Evolutionary conservation across 495 filamentous ascomycete species (phyloP).

Genomic region (Neurospora pannonica): DNA sequence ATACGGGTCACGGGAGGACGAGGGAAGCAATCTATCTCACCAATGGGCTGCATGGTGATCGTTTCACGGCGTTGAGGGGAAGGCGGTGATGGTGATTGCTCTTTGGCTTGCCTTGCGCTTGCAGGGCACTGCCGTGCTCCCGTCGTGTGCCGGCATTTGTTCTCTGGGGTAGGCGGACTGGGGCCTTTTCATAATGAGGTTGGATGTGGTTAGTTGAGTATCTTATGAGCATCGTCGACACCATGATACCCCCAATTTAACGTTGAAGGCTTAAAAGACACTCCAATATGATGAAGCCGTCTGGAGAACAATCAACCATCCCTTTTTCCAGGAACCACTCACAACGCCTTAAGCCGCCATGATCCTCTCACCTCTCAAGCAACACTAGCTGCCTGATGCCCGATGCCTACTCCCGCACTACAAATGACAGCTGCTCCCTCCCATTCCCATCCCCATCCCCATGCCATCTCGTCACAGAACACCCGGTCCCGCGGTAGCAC

Average conservation of each 20-base stretch:
- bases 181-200: not conserved
- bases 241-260: accelerated
- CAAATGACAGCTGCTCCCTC: not conserved
- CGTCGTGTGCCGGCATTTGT: not conserved
- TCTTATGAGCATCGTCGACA: not conserved
- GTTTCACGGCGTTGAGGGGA: not conserved
- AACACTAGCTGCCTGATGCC: not conserved
- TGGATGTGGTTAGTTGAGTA: not conserved
- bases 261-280: not conserved
- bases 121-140: not conserved
- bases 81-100: not conserved
- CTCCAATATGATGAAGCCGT: not conserved
- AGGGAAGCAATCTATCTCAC: not conserved
- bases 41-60: not conserved
- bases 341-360: not conserved
- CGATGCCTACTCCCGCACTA: not conserved
- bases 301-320: not conserved
- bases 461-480: not conserved
- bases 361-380: not conserved
- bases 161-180: not conserved
- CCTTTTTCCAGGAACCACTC: not conserved
- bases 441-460: not conserved
- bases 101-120: not conserved
- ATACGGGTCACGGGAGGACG: not conserved
- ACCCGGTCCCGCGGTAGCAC: not conserved